These are phyloP conservation scores for Colletotrichum viniferum DNA, from an alignment of 2,329 filamentous ascomycete genomes.

Conservation along the genomic window DNA sequence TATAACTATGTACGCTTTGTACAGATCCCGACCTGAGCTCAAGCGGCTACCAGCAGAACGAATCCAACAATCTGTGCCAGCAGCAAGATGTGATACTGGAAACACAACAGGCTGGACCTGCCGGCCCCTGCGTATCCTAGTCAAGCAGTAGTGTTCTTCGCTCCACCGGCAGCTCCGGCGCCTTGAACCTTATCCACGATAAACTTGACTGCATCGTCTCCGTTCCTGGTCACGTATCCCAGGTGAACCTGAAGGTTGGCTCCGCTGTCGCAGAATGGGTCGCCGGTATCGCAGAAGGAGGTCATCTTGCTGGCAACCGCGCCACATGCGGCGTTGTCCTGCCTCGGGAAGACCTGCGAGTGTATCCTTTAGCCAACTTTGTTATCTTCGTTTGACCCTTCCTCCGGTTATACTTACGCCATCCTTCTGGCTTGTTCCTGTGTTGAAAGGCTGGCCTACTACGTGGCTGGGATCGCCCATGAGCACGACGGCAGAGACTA, in stretches of 20 bases:
- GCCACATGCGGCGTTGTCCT: conserved; percentile 36
- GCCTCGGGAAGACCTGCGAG: conserved; percentile 37
- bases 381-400: neutral
- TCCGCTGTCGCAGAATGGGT: conserved; percentile 43
- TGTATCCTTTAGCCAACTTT: neutral
- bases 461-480: conserved; percentile 48
- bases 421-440: conserved; percentile 37
- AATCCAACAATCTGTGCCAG: neutral
- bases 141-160: neutral
- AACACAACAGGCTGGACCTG: neutral
- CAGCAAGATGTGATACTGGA: neutral
- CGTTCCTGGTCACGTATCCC: conserved; percentile 38
- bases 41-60: neutral
- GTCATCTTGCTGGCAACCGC: conserved; percentile 36
- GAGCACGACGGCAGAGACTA: conserved; percentile 43
- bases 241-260: conserved; percentile 31
- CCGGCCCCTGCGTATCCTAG: neutral
- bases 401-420: conserved; percentile 34
- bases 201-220: conserved; percentile 35
- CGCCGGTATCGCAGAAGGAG: conserved; percentile 46
- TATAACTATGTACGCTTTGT: neutral
- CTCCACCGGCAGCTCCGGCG: neutral
- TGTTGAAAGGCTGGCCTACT: conserved; percentile 36
- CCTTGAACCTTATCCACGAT: conserved; percentile 31
- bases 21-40: neutral